These are phyloP conservation scores for Fusarium armeniacum DNA, from an alignment of 2,329 filamentous ascomycete species.

Conservation along the genomic window DNA sequence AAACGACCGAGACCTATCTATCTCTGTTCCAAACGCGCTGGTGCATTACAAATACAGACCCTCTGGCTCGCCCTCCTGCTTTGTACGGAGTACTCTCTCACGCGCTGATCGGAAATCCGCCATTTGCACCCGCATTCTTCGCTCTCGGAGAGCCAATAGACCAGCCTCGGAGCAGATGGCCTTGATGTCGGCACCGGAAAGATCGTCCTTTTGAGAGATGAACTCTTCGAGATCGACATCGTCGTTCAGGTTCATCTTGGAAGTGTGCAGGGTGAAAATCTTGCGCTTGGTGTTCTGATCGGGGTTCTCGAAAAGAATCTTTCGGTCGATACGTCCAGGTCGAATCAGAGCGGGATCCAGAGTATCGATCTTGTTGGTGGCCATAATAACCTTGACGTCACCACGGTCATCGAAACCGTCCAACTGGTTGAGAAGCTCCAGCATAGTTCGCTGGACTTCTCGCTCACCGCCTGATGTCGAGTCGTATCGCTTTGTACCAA, in stretches of 20 bases:
- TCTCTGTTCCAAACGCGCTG: slow-evolving; percentile 40
- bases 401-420: slow-evolving; percentile 97
- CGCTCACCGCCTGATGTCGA: slow-evolving; percentile 96
- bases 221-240: slow-evolving; percentile 99
- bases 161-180: slow-evolving; percentile 98
- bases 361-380: slow-evolving; percentile 99
- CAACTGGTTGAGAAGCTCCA: slow-evolving; percentile 16
- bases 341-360: slow-evolving; percentile 96
- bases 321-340: slow-evolving; percentile 97
- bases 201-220: slow-evolving; percentile 97
- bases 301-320: slow-evolving; percentile 82
- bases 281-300: slow-evolving; percentile 94
- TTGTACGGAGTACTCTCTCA: slow-evolving; percentile 96
- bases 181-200: slow-evolving; percentile 98
- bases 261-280: slow-evolving; percentile 98
- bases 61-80: slow-evolving; percentile 98
- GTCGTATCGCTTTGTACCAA: slow-evolving; percentile 98
- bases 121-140: slow-evolving; percentile 99
- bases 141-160: slow-evolving; percentile 91
- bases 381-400: slow-evolving; percentile 99
- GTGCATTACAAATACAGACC: slow-evolving; percentile 91
- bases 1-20: slow-evolving; percentile 42
- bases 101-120: slow-evolving; percentile 93
- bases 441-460: slow-evolving; percentile 82
- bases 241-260: slow-evolving; percentile 96